Evolutionary conservation across 306 rosid species (phyloP).

Genomic region (Prunus padus): DNA sequence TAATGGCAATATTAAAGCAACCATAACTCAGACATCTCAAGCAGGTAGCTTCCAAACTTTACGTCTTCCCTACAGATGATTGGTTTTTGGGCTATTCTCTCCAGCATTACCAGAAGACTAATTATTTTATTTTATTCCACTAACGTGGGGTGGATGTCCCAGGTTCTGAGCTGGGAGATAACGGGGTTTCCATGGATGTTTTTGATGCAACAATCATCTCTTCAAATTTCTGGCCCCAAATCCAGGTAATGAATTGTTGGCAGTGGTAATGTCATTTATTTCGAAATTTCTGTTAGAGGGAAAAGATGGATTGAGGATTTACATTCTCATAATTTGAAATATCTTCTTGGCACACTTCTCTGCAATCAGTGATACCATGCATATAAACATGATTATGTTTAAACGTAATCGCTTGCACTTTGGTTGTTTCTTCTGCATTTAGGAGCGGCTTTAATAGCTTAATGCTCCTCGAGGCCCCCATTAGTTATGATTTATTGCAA

Average conservation of each 20-base stretch:
- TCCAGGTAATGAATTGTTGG: conserved; percentile 54
- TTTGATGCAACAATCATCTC: conserved; percentile 76
- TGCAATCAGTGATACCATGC: background rate
- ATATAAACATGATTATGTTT: conserved; percentile 9
- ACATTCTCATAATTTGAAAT: background rate
- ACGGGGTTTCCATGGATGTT: conserved; percentile 61
- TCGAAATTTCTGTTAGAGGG: background rate
- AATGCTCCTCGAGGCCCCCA: background rate
- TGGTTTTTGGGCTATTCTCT: conserved; percentile 8
- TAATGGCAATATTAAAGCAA: conserved; percentile 81
- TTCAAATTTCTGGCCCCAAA: conserved; percentile 98
- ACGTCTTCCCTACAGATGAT: background rate
- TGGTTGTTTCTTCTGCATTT: background rate
- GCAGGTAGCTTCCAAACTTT: conserved; percentile 39
- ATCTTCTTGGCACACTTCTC: background rate
- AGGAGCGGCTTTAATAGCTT: background rate
- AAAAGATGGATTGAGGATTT: background rate
- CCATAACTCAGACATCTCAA: conserved; percentile 57
- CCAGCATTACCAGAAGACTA: background rate
- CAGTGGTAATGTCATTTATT: conserved; percentile 9
- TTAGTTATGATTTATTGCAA: background rate
- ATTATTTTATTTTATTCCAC: conserved; percentile 13
- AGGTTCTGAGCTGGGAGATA: conserved; percentile 47
- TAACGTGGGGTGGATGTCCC: conserved; percentile 21
- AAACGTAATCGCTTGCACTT: background rate